Percentiles rank a stretch among this genome's conserved stretches.
These are phyloP conservation scores for Hirschioporus abietinus DNA, from an alignment of 768 basidiomycete species.

Conservation along the genomic window DNA sequence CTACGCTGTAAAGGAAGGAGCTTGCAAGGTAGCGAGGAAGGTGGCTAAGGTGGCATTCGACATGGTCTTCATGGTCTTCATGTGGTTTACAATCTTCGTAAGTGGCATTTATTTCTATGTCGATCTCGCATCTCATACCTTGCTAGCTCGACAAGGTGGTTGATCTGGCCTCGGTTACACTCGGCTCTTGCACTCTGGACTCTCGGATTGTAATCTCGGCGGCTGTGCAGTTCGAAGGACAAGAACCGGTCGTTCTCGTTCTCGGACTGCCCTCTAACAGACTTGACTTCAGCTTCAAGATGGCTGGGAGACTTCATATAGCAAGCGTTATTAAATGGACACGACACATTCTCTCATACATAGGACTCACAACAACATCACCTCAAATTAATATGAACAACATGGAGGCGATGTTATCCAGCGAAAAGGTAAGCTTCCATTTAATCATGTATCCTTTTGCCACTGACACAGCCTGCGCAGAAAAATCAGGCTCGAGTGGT, in stretches of 20 bases:
- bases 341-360: not conserved
- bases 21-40: not conserved
- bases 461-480: not conserved
- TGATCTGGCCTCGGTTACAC: not conserved
- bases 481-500: not conserved
- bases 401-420: not conserved
- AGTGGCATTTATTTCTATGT: not conserved
- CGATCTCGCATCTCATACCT: not conserved
- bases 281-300: not conserved
- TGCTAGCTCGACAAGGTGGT: not conserved
- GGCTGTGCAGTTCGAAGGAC: not conserved
- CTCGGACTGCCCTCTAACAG: not conserved
- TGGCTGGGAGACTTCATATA: not conserved
- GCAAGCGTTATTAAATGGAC: not conserved
- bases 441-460: not conserved
- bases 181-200: not conserved
- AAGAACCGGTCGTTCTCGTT: no score
- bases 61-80: not conserved
- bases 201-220: not conserved
- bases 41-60: not conserved
- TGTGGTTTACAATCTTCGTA: not conserved
- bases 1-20: no score
- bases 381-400: not conserved
- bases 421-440: not conserved
- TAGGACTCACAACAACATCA: not conserved